Conservation (phyloP, 306 rosid genomes). For the Prunus fruticosa region DNA sequence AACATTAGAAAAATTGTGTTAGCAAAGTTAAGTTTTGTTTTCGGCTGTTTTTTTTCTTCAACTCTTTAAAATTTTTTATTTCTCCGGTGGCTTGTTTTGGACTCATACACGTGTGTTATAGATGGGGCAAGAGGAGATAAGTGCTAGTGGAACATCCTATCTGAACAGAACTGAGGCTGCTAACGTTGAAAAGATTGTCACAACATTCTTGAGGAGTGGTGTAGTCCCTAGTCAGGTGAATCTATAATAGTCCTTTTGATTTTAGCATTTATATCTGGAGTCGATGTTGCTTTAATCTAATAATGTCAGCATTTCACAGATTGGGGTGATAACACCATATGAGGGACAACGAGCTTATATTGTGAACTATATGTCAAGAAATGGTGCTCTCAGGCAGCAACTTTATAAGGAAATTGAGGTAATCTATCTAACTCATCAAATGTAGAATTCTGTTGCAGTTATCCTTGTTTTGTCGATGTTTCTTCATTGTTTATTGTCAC, state of each 20-base stretch:
- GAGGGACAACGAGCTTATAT: slow-evolving; percentile 99
- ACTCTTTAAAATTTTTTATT: background rate
- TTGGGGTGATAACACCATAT: slow-evolving; percentile 97
- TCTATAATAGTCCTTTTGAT: slow-evolving; percentile 1
- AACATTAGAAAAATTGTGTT: background rate
- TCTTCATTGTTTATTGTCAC: slow-evolving; percentile 23
- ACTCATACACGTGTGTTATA: slow-evolving; percentile 31
- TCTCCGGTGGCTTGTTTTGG: background rate
- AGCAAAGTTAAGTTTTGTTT: background rate
- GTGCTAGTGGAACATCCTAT: slow-evolving; percentile 98
- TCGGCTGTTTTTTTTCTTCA: background rate
- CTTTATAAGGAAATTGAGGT: slow-evolving; percentile 99
- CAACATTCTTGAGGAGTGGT: slow-evolving; percentile 96
- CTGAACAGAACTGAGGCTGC: slow-evolving; percentile 99
- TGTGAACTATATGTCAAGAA: slow-evolving; percentile 95
- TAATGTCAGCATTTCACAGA: slow-evolving; percentile 40
- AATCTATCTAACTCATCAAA: slow-evolving; percentile 5
- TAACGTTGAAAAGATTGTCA: slow-evolving; percentile 97
- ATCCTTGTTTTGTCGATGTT: background rate
- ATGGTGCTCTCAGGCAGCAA: slow-evolving; percentile 98
- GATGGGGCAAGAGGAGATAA: slow-evolving; percentile 99
- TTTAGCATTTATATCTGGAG: background rate
- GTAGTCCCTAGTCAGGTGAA: slow-evolving; percentile 94
- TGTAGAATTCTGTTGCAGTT: slow-evolving; percentile 1
- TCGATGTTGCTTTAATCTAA: background rate